Conservation (phyloP, 75 land plant species). For the Azolla pinnata region DNA sequence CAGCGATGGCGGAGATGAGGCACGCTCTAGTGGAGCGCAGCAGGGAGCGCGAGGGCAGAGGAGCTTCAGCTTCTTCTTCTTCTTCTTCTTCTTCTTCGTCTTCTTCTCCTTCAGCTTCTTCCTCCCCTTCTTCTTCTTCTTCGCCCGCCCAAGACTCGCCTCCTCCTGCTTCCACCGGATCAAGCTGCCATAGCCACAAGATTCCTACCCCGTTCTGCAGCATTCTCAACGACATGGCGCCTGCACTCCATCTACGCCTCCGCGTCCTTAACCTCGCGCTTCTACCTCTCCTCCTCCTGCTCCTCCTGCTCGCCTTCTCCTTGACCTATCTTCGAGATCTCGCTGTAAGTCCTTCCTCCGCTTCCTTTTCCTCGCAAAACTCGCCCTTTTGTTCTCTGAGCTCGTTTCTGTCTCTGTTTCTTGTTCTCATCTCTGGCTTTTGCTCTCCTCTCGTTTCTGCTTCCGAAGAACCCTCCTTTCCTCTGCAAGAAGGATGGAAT, state of each 20-base stretch:
- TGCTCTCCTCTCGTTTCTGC: background rate
- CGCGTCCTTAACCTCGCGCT: slow-evolving; percentile 1
- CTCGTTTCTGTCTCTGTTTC: background rate
- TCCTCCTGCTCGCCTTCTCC: slow-evolving; percentile 28
- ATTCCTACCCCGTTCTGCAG: too few species aligned
- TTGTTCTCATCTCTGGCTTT: background rate
- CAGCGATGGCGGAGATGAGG: slow-evolving; percentile 55
- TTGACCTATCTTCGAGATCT: slow-evolving; percentile 31
- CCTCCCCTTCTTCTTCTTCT: slow-evolving; percentile 8
- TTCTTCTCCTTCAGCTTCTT: slow-evolving; percentile 34
- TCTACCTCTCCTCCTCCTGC: slow-evolving; percentile 9
- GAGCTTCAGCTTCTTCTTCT: slow-evolving; percentile 8
- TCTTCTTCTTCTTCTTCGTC: slow-evolving; percentile 20
- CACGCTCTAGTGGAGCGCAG: slow-evolving; percentile 31
- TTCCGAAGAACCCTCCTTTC: slow-evolving; percentile 66
- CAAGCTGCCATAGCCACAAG: too few species aligned
- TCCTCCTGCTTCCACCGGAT: background rate
- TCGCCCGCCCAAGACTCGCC: background rate
- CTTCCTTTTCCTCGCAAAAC: background rate
- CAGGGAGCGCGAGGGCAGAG: slow-evolving; percentile 20
- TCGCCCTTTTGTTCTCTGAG: background rate
- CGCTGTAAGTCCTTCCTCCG: slow-evolving; percentile 26
- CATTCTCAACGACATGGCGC: background rate
- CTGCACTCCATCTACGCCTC: background rate
- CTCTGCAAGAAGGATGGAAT: slow-evolving; percentile 76